Evolutionary conservation across 1,284 basidiomycete species (phyloP), one percentile per base, ranked within the genome.

Genomic region (Ganoderma lucidum): DNA sequence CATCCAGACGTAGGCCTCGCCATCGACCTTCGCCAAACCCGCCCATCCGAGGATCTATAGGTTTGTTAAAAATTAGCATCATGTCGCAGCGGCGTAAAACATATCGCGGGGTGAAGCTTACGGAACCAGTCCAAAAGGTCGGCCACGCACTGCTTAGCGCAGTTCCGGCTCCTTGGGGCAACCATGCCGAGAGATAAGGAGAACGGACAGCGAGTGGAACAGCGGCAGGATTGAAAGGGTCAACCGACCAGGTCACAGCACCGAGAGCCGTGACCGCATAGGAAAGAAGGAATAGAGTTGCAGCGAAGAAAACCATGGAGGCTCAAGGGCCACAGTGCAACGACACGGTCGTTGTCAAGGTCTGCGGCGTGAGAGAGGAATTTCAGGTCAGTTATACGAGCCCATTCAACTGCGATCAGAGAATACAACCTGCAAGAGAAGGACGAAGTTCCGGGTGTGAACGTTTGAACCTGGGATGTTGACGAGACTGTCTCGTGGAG

Each of bases 161-260:
- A 6, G 81, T 83, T 14, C 89, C 83, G n/a, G 72, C 67, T 2
- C 84, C 82, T 74, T 91, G 88, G 4, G 84, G 78, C n/a, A 91
- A 82, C 90, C 90, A 92, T 5, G 86, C 83, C 42, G 87, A 90
- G 32, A 93, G 78, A 74, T 92, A 92, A 6, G 90, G 90, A 2
- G 86, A 83, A 44, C 88, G 82, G 4, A 90, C 89, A 8, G 89
- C 89, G 23, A 91, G 83, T 14, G 88, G 89, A 63, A 88, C 81
- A 0, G 87, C 81, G 6, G 86, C 81, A 19, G 88, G 88, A 71
- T 84, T 88, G 78, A 90, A 89, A 5, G 88, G 88, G 2, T 84
- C 84, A 14, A 84, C 84, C 3, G 83, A 83, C 88, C 88, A 89
- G 19, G 79, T 72, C n/a, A 78, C 74, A 19, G 78, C 77, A 37